These are phyloP conservation scores for Acorus gramineus DNA, from an alignment of 106 monocot genomes.

Conservation along the genomic window DNA sequence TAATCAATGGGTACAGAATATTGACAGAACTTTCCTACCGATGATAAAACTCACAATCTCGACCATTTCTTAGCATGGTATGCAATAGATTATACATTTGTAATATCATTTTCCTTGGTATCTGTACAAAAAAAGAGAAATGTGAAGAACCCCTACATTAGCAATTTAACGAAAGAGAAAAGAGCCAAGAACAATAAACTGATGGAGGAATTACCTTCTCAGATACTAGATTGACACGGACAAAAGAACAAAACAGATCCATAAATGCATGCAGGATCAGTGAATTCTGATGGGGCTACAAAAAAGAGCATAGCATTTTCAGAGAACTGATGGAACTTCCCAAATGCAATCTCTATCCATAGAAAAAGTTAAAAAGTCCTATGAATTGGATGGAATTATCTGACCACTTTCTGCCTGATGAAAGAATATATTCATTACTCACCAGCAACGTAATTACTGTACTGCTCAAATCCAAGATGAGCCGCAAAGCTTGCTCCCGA, in stretches of 20 bases:
- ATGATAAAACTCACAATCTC: constrained; percentile 95
- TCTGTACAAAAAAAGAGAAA: constrained; percentile 39
- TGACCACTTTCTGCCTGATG: too few relatives aligned
- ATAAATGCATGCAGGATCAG: constrained; percentile 98
- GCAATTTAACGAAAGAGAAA: constrained; percentile 1
- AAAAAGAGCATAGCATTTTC: constrained; percentile 1
- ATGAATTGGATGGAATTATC: too few relatives aligned
- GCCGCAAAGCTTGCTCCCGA: constrained; percentile 87
- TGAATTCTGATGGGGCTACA: constrained; percentile 98
- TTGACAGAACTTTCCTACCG: constrained; percentile 35
- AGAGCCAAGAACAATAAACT: neutral
- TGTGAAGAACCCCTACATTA: constrained; percentile 7
- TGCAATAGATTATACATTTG: constrained; percentile 90
- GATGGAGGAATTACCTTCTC: constrained; percentile 48
- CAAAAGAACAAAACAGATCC: constrained; percentile 98
- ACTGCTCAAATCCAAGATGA: constrained; percentile 94
- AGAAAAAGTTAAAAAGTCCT: too few relatives aligned
- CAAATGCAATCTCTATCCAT: too few relatives aligned
- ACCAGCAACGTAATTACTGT: constrained; percentile 97
- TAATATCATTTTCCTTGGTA: constrained; percentile 98
- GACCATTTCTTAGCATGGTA: constrained; percentile 65
- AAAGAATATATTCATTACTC: constrained; percentile 4
- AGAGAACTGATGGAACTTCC: too few relatives aligned
- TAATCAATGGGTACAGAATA: neutral
- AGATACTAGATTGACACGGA: constrained; percentile 89